phyloP scores from a whole-genome alignment of 805 yeast genomes.

The Spathaspora hagerdaliae region DNA sequence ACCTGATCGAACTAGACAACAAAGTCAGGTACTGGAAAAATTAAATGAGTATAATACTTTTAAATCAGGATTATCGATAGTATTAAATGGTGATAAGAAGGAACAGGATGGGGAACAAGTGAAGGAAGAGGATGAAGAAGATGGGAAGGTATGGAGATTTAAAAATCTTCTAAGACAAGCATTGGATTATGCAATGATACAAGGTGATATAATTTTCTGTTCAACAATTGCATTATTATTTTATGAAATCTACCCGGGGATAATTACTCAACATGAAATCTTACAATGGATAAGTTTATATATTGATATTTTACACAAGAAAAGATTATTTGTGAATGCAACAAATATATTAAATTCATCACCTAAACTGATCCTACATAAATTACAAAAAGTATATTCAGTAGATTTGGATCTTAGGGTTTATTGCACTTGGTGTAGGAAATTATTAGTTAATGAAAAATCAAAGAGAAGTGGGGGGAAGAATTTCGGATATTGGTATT shows the following conservation, averaged over 20 bases:
- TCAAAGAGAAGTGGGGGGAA: constrained; percentile 36
- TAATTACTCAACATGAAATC: constrained; percentile 23
- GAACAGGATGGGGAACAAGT: constrained; percentile 5
- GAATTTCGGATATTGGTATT: constrained; percentile 76
- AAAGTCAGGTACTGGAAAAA: background rate
- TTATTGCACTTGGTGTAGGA: constrained; percentile 59
- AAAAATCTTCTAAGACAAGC: constrained; percentile 46
- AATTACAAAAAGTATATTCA: constrained; percentile 24
- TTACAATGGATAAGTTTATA: constrained; percentile 58
- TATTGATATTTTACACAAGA: constrained; percentile 48
- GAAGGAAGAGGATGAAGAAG: constrained; percentile 6
- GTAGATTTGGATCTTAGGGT: constrained; percentile 37
- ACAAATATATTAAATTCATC: constrained; percentile 49
- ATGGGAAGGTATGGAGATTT: constrained; percentile 54
- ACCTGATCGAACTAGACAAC: background rate
- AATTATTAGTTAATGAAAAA: constrained; percentile 55
- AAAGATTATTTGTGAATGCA: constrained; percentile 52
- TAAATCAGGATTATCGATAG: constrained; percentile 1
- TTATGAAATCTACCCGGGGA: constrained; percentile 23
- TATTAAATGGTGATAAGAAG: background rate
- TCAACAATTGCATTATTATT: constrained; percentile 56
- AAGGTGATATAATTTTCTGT: constrained; percentile 64
- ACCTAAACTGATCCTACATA: constrained; percentile 22
- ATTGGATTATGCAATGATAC: constrained; percentile 49
- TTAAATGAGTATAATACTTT: background rate